Evolutionary conservation across 441 rosid genomes (phyloP).

Genomic region (Eutrema salsugineum): DNA sequence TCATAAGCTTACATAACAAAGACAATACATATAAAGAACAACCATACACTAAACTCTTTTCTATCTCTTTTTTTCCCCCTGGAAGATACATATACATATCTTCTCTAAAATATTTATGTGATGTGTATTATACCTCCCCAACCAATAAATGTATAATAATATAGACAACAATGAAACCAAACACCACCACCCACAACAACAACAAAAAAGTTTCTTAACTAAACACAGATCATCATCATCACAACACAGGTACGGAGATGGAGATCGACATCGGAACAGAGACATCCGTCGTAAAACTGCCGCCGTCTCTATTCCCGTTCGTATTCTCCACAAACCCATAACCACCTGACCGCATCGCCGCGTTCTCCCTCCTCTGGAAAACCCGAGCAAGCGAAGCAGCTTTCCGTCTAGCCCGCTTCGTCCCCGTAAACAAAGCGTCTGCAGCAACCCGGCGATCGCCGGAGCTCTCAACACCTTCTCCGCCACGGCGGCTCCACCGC

Average conservation of each 20-base stretch:
- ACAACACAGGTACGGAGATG: constrained; percentile 73
- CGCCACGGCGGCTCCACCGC: constrained; percentile 67
- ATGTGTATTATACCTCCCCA: constrained; percentile 38
- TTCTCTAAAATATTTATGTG: neutral
- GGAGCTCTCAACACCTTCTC: constrained; percentile 79
- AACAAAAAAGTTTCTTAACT: neutral
- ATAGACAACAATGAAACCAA: constrained; percentile 22
- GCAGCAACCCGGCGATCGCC: constrained; percentile 77
- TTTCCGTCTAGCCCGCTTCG: constrained; percentile 91
- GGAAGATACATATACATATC: constrained; percentile 1
- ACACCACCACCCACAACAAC: constrained; percentile 16
- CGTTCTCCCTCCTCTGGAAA: constrained; percentile 72
- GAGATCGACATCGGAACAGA: constrained; percentile 54
- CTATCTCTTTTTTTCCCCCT: neutral
- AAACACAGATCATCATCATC: constrained; percentile 33
- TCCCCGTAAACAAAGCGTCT: constrained; percentile 77
- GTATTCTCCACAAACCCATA: constrained; percentile 66
- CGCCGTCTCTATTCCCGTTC: constrained; percentile 45
- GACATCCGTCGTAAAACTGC: constrained; percentile 58
- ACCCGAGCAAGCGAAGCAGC: constrained; percentile 92
- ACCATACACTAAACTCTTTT: constrained; percentile 4
- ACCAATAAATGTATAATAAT: constrained; percentile 35
- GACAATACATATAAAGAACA: constrained; percentile 6
- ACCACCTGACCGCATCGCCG: constrained; percentile 54
- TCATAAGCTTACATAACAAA: neutral